Evolutionary conservation across 192 early-diverging fungal species (phyloP).

Genomic region (Kappamyces sp.): DNA sequence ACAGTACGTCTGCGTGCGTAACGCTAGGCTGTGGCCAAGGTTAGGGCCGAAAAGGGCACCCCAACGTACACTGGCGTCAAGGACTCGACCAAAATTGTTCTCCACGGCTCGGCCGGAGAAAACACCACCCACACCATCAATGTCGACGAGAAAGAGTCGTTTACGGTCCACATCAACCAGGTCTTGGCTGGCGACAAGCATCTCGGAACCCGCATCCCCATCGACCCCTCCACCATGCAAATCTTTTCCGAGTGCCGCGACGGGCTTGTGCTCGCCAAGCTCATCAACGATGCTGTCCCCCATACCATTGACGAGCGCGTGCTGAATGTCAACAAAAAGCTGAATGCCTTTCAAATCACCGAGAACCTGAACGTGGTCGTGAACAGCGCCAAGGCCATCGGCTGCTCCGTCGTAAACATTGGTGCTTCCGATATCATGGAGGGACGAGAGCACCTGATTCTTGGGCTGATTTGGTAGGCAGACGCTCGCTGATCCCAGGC

Average conservation of each 20-base stretch:
- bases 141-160: constrained; percentile 96
- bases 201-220: constrained; percentile 81
- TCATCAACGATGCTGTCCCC: constrained; percentile 95
- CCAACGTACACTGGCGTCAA: constrained; percentile 12
- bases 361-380: constrained; percentile 99
- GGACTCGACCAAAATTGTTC: constrained; percentile 76
- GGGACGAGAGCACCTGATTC: constrained; percentile 90
- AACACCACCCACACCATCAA: constrained; percentile 97
- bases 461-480: constrained; percentile 84
- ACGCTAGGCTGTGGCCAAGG: constrained; percentile 32
- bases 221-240: constrained; percentile 90
- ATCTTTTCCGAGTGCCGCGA: constrained; percentile 92
- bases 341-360: constrained; percentile 92
- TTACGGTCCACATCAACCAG: constrained; percentile 90
- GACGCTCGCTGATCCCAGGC: background rate
- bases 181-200: constrained; percentile 73
- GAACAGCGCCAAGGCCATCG: constrained; percentile 98
- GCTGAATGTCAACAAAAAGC: constrained; percentile 79
- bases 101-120: constrained; percentile 68
- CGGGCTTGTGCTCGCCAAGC: constrained; percentile 92
- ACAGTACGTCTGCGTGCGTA: constrained; percentile 19
- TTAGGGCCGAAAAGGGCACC: constrained; percentile 47
- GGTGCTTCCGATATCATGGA: constrained; percentile 95
- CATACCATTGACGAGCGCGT: constrained; percentile 99
- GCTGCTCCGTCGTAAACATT: constrained; percentile 97